Evolutionary conservation across 1,284 basidiomycete genomes (phyloP), one percentile per base, ranked within the genome.

Genomic region (Tylopilus sp.): DNA sequence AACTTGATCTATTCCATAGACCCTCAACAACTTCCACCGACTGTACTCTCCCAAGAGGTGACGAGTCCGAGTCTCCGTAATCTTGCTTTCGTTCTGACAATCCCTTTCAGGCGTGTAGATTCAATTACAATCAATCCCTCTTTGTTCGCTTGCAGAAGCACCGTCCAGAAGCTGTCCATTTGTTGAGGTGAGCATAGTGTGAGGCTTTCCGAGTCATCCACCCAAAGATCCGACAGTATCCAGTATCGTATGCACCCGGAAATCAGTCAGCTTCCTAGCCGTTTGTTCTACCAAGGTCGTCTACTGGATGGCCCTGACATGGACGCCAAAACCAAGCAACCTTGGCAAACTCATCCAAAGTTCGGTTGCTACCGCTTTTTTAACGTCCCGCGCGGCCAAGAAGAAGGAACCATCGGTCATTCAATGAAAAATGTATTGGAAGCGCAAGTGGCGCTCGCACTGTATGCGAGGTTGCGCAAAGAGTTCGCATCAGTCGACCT

Each of bases 171-270:
- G 82, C 87, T 24, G 91, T 96, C 42, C 91, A 99, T 69, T 76
- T 99, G 5, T 75, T 99, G 37, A 95, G 90, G 92, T 90, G 59
- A 56, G 75, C 44, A 39, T 33, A 37, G n/a, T 38, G 7, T 51
- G 10, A 21, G 18, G 10, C 7, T 21, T 42, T 40, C 26, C 12
- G 30, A 31, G 26, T 3, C 18, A 46, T 38, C n/a, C 9, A 17
- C 26, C 59, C 17, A 59, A 54, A 40, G 45, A 39, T 55, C 34
- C 44, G 17, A 50, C 54, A 94, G 91, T 59, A 99, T 99, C 42
- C 96, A 99, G 72, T 99, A 99, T 67, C 95, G 96, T 65, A 99
- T 99, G 96, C 94, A 99, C 68, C 95, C 96, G 1, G 84, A 90
- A 52, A 99, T 99, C 65, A 95, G 92, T 57, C 75, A 75, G 44